Percentiles rank a stretch among this genome's conserved stretches.
phyloP scores from a whole-genome alignment of 139 green algal genomes.

The Haematococcus sp. region DNA sequence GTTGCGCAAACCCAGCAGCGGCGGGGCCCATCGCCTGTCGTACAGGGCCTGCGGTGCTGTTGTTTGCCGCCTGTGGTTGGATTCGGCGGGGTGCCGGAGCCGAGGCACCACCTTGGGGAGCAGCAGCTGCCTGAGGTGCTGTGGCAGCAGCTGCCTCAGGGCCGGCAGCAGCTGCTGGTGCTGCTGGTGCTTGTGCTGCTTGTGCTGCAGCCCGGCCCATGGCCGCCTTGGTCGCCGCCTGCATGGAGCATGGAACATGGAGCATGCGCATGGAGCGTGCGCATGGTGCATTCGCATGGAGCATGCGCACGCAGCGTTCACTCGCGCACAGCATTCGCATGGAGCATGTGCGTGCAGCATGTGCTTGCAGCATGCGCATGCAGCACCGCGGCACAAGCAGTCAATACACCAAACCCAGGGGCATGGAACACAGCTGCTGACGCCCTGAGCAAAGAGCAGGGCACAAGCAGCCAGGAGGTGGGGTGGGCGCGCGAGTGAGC shows the following conservation, averaged over 20 bases:
- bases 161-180: conserved; percentile 1
- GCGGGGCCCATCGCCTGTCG: not conserved
- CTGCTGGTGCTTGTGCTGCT: not conserved
- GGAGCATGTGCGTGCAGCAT: not conserved
- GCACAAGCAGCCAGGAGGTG: too few relatives aligned
- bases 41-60: too few relatives aligned
- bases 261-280: not conserved
- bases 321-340: too few relatives aligned
- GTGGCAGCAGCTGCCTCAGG: not conserved
- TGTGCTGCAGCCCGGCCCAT: not conserved
- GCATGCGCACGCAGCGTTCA: too few relatives aligned
- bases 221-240: conserved; percentile 8
- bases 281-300: too few relatives aligned
- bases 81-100: conserved; percentile 15
- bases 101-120: conserved; percentile 9
- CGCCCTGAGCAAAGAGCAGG: too few relatives aligned
- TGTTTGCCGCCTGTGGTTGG: conserved; percentile 1
- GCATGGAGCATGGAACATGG: not conserved
- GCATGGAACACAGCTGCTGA: not conserved
- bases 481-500: too few relatives aligned
- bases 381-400: not conserved
- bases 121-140: not conserved
- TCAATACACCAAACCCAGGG: not conserved
- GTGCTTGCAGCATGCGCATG: not conserved
- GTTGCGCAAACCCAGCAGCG: not conserved